phyloP scores from a whole-genome alignment of 1,284 basidiomycete species.

The Inonotus obliquus region DNA sequence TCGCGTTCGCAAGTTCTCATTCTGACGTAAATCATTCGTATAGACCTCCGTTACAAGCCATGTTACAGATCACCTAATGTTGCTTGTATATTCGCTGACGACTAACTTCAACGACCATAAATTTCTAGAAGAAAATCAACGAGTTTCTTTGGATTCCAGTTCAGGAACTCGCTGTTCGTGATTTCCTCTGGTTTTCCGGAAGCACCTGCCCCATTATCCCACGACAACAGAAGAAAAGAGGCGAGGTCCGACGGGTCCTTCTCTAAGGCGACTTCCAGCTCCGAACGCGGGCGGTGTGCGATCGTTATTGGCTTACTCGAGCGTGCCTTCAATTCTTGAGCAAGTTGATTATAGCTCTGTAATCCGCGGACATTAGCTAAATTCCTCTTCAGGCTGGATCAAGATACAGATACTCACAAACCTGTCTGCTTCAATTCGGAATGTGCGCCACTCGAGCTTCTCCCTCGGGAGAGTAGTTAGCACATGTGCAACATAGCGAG shows the following conservation, averaged over 20 bases:
- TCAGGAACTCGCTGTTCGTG: slow-evolving; percentile 5
- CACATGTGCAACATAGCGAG: slow-evolving; percentile 32
- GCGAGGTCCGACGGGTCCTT: slow-evolving; percentile 13
- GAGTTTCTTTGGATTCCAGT: slow-evolving; percentile 14
- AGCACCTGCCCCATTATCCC: slow-evolving; percentile 1
- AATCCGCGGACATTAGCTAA: too few relatives aligned
- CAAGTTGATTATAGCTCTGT: neutral
- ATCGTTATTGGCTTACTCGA: neutral
- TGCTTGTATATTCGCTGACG: neutral
- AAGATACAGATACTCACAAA: slow-evolving; percentile 4
- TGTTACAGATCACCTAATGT: too few relatives aligned
- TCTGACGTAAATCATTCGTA: too few relatives aligned
- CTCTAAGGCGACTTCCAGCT: neutral
- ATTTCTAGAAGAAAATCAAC: slow-evolving; percentile 4
- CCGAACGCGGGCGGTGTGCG: slow-evolving; percentile 1
- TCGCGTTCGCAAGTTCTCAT: too few relatives aligned
- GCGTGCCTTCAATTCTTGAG: neutral
- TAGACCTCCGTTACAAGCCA: neutral
- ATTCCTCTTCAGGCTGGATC: too few relatives aligned
- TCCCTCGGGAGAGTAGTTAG: slow-evolving; percentile 29
- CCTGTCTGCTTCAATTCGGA: slow-evolving; percentile 37
- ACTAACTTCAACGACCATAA: neutral
- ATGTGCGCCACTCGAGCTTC: slow-evolving; percentile 28
- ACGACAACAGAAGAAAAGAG: neutral
- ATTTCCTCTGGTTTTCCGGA: slow-evolving; percentile 10